Percentiles rank a stretch among this genome's conserved stretches.
phyloP scores from a whole-genome alignment of 2,329 filamentous ascomycete species.

The Fusarium zealandicum region DNA sequence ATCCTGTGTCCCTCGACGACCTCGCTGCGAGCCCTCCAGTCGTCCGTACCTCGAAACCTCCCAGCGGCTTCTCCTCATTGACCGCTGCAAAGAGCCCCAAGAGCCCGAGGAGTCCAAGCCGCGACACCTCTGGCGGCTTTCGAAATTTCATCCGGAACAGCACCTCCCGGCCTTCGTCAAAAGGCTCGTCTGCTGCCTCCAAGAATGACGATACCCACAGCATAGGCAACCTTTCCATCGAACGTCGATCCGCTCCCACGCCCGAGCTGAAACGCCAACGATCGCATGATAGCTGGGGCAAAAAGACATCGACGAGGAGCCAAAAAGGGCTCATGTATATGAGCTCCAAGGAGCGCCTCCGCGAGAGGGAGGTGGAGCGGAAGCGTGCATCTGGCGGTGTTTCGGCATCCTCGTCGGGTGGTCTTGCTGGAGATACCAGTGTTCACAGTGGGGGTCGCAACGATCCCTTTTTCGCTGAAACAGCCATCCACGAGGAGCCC shows the following conservation, averaged over 20 bases:
- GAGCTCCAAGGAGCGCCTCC: constrained; percentile 73
- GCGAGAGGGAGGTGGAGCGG: constrained; percentile 67
- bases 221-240: constrained; percentile 70
- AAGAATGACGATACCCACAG: constrained; percentile 65
- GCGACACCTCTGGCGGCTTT: constrained; percentile 59
- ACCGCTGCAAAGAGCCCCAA: constrained; percentile 66
- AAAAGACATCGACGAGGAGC: constrained; percentile 58
- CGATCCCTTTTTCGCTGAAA: constrained; percentile 61
- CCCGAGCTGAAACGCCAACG: constrained; percentile 60
- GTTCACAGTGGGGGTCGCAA: constrained; percentile 48
- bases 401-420: constrained; percentile 38
- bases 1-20: constrained; percentile 61
- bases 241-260: constrained; percentile 59
- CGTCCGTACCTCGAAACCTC: constrained; percentile 81
- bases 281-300: constrained; percentile 69
- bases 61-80: constrained; percentile 75
- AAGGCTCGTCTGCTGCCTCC: constrained; percentile 61
- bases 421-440: constrained; percentile 49
- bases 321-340: constrained; percentile 73
- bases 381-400: constrained; percentile 54
- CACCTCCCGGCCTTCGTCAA: constrained; percentile 63
- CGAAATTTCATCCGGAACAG: constrained; percentile 66
- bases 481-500: constrained; percentile 64
- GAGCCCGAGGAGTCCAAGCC: constrained; percentile 58
- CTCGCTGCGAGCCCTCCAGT: constrained; percentile 72